These are phyloP conservation scores for Thoreauomyces humboldtii DNA, from an alignment of 192 early-diverging fungal genomes.

Conservation along the genomic window DNA sequence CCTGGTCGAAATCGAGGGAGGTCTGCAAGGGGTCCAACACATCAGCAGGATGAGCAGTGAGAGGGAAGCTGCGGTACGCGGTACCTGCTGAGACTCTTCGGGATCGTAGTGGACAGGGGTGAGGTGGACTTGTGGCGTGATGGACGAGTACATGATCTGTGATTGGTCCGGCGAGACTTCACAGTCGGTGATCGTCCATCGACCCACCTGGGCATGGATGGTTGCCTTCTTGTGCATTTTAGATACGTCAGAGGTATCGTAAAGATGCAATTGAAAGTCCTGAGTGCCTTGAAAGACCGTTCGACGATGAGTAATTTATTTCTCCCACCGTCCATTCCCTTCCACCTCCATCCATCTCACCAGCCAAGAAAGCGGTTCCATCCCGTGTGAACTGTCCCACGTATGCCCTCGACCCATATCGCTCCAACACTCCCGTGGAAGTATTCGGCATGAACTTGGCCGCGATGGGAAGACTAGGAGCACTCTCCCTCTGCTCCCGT, in stretches of 20 bases:
- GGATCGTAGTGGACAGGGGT: too few species aligned
- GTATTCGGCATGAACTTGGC: constrained; percentile 23
- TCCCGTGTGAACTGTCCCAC: constrained; percentile 52
- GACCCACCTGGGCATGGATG: constrained; percentile 48
- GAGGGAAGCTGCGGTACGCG: too few species aligned
- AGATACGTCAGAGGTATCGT: constrained; percentile 48
- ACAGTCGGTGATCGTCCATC: constrained; percentile 64
- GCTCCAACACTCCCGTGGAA: constrained; percentile 22
- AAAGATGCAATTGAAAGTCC: constrained; percentile 60
- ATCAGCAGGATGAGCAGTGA: constrained; percentile 4
- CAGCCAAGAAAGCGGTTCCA: background rate
- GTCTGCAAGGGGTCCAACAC: background rate
- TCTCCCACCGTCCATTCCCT: background rate
- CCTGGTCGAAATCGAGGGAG: constrained; percentile 6
- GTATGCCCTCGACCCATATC: constrained; percentile 41
- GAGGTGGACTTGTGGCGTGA: constrained; percentile 58
- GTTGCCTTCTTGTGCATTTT: constrained; percentile 33
- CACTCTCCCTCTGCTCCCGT: constrained; percentile 8
- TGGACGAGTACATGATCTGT: constrained; percentile 60
- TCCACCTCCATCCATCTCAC: too few species aligned
- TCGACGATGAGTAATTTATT: background rate
- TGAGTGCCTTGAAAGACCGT: constrained; percentile 48
- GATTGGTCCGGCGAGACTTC: background rate
- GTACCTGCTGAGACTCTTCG: too few species aligned
- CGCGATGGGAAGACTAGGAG: background rate